Base-by-base conservation (phyloP, 2,329 filamentous ascomycete genomes). In the Aspergillus sp. region DNA sequence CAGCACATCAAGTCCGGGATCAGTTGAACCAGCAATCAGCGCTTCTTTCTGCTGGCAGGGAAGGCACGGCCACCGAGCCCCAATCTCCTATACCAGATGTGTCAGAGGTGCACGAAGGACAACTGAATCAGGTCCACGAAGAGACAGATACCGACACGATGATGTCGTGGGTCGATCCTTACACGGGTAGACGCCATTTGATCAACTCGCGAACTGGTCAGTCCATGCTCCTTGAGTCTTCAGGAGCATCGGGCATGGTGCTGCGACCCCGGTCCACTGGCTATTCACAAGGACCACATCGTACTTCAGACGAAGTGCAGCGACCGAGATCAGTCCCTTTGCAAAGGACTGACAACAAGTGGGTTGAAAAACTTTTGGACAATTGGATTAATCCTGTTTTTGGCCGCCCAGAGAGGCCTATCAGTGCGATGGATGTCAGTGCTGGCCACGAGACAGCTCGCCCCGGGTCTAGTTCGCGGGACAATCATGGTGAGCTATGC, bases 321-420 rank as follows among this genome's bases (percentile, higher is more conserved):
- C 61, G 65, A 7, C 62, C 70, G 30, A 61, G 52, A 36, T 67
- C 71, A 5, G 66, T 65, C 19, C 57, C 61, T 32, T 10, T 59
- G 8, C 43, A 39, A 8, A 50, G 57, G 21, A 54, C 54, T 5
- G 61, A 65, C 15, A 69, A 63, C n/a, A 65, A 73, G 9, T 92
- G 89, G 89, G 76, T 92, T 2, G 79, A 82, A 8, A 77, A 81
- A 6, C 68, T 94, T 6, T 74, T 92, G 1, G 73, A 81, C 38
- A 80, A 79, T 8, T 96, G 91, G 91, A 76, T 89, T 8, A 96
- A 93, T 61, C 91, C 91, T 0, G 79, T 91, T 0, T 97, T 96
- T 71, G 76, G 82, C n/a, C 73, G 73, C 2, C 73, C 79, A 13
- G 79, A 84, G 65, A 72, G 74, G 45, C 69, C 70, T 13, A 79